A percentile compares a stretch with the other conserved stretches of the same genome.
Evolutionary conservation across 129 eudicot genomes (phyloP).

Genomic region (Erigeron canadensis): DNA sequence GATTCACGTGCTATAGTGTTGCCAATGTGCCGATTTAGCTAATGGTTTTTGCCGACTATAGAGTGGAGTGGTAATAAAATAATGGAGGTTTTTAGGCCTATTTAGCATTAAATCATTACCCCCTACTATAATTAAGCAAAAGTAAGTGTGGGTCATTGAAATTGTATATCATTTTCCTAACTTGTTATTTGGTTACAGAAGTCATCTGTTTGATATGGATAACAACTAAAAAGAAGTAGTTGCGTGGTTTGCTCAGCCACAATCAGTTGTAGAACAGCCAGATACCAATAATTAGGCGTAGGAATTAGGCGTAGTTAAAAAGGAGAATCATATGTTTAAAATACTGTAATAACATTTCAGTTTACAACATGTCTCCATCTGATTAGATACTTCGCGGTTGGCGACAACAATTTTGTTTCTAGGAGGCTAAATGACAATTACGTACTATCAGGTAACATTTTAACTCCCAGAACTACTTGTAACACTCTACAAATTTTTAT

Average conservation of each 20-base stretch:
- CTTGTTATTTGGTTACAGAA: no score
- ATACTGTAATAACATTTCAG: not conserved
- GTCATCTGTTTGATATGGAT: not conserved
- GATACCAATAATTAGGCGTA: no score
- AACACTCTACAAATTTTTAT: not conserved
- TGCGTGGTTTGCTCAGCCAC: slow-evolving; percentile 10
- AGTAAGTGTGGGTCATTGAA: no score
- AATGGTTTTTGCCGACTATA: no score
- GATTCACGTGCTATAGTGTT: no score
- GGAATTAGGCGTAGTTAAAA: slow-evolving; percentile 17
- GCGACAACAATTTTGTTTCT: not conserved
- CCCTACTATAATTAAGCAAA: no score
- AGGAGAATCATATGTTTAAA: slow-evolving; percentile 18
- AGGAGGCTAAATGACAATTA: not conserved
- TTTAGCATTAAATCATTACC: no score
- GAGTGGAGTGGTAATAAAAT: no score
- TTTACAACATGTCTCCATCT: not conserved
- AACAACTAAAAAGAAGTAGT: slow-evolving; percentile 9
- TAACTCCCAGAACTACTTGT: not conserved
- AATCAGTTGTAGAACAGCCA: slow-evolving; percentile 30
- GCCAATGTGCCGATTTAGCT: no score
- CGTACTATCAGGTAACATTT: not conserved
- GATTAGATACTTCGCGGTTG: not conserved
- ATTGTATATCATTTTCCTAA: no score
- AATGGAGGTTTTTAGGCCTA: no score